Conservation (phyloP, 176 grass and related monocot species). For the Hsuehochloa calcarea region DNA sequence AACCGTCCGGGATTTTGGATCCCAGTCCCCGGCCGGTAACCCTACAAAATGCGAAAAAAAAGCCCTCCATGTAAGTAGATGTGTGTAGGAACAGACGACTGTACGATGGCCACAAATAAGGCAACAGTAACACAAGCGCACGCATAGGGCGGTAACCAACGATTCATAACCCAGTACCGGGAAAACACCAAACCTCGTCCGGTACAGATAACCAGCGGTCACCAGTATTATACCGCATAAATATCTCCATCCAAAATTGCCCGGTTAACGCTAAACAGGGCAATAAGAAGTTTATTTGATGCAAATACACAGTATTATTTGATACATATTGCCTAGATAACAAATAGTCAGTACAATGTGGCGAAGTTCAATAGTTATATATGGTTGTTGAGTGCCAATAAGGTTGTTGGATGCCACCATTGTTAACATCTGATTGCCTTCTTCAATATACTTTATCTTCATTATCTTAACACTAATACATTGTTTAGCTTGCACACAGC, state of each 20-base stretch:
- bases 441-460: neutral
- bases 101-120: neutral
- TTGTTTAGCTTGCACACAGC: neutral
- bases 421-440: neutral
- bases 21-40: too few species aligned
- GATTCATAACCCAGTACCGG: neutral
- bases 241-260: neutral
- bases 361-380: neutral
- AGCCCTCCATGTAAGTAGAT: neutral
- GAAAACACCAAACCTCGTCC: neutral
- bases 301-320: neutral
- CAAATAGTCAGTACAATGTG: neutral
- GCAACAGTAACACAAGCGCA: neutral
- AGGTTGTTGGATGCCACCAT: neutral
- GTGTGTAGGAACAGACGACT: neutral
- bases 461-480: neutral
- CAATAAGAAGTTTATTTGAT: neutral
- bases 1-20: too few species aligned
- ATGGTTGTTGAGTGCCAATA: neutral
- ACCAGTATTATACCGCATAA: neutral
- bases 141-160: neutral
- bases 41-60: too few species aligned
- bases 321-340: neutral
- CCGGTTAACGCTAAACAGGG: neutral
- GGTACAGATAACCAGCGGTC: too few species aligned